Evolutionary conservation across 1,284 basidiomycete species (phyloP).

Genomic region (Papiliotrema laurentii): DNA sequence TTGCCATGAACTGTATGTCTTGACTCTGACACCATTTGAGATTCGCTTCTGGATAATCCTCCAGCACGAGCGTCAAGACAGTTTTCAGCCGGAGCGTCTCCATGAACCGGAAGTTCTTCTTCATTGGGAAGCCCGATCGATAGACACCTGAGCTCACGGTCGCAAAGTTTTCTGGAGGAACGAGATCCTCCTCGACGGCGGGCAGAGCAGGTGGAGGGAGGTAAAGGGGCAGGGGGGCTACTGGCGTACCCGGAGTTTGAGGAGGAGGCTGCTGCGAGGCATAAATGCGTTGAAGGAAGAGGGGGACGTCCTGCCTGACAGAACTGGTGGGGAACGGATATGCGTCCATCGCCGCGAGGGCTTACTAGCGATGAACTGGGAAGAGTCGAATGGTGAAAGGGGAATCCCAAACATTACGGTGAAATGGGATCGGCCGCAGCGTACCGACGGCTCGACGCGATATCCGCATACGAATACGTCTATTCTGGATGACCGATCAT

Average conservation of each 20-base stretch:
- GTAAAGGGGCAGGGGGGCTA: slow-evolving; percentile 36
- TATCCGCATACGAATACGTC: no score
- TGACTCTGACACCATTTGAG: slow-evolving; percentile 48
- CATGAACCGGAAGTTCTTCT: slow-evolving; percentile 54
- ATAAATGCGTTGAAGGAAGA: slow-evolving; percentile 27
- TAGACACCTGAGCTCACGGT: slow-evolving; percentile 51
- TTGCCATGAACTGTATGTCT: slow-evolving; percentile 45
- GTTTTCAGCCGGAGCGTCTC: slow-evolving; percentile 53
- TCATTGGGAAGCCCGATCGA: slow-evolving; percentile 53
- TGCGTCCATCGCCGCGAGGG: no score
- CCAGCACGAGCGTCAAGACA: slow-evolving; percentile 55
- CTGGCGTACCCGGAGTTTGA: slow-evolving; percentile 3
- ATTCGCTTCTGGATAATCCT: slow-evolving; percentile 55
- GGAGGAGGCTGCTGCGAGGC: slow-evolving; percentile 1
- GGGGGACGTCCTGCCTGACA: slow-evolving; percentile 11
- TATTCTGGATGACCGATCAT: no score
- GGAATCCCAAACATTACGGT: no score
- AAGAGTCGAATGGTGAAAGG: no score
- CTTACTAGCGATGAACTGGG: no score
- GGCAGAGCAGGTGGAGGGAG: slow-evolving; percentile 42
- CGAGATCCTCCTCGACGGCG: slow-evolving; percentile 38
- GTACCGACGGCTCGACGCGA: no score
- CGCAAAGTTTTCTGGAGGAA: slow-evolving; percentile 46
- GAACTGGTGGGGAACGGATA: neutral
- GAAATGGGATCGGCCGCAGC: no score